Evolutionary conservation across 2,329 filamentous ascomycete species (phyloP), one percentile per base, ranked within the genome.

Genomic region (Fusarium neocosmosporiellum): DNA sequence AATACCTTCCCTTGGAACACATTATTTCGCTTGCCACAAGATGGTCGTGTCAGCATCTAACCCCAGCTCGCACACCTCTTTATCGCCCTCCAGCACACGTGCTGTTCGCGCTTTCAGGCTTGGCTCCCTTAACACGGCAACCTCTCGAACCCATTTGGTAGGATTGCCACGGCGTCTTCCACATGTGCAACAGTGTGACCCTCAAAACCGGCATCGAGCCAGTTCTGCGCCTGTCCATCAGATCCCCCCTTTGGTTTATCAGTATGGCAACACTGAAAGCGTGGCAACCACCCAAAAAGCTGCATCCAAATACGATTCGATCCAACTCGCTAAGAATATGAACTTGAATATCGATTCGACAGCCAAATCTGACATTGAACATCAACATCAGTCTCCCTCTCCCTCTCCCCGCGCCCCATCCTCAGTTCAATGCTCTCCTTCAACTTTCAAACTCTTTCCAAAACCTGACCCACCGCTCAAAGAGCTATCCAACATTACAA

Each of bases 31-130:
- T 62, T 10, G 27, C 62, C 55, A 7, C 65, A 76, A 39, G 53
- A 83, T 83, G 81, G 72, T 71, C 71, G 63, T 71, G 33, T 59
- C 76, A 72, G 72, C 78, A 75, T 78, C 79, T 70, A 79, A 79
- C 48, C 66, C 74, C 24, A 74, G 78, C 62, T 69, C 71, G 65
- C 66, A 69, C 65, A 50, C 73, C 65, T 65, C 65, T 36, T 63
- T 74, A 63, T 64, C 69, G n/a, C 66, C 71, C 46, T 67, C 68
- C 18, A 70, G 50, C 46, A 72, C 57, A 59, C 62, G 62, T 29
- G 65, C 65, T 39, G 29, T 65, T 41, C 57, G 55, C 54, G 53
- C 67, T 22, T 59, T 50, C 36, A 69, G 67, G 13, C 59, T 64
- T 9, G 59, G 66, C 27, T 76, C 74, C 11, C 74, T 71, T 27